Conservation (phyloP, 73 alveolate species). For the Paramecium biaurelia region DNA sequence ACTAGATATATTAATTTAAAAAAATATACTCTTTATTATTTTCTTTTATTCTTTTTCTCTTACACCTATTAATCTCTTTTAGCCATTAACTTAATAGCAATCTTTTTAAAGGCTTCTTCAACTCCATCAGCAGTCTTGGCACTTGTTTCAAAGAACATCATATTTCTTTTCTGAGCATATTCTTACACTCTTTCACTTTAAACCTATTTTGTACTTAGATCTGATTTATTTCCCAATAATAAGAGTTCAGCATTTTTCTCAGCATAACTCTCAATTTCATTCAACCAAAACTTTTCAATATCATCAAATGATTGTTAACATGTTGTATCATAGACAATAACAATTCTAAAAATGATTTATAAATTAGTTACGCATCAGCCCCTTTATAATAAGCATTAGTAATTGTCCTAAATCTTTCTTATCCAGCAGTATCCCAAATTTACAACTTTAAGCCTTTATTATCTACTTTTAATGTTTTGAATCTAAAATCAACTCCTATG, state of each 20-base stretch:
- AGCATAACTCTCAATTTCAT: constrained; percentile 59
- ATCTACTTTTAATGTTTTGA: constrained; percentile 71
- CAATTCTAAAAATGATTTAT: constrained; percentile 58
- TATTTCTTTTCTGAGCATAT: constrained; percentile 52
- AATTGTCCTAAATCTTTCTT: constrained; percentile 77
- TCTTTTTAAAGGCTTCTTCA: constrained; percentile 46
- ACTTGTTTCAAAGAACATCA: constrained; percentile 57
- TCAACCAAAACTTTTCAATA: constrained; percentile 63
- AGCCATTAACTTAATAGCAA: constrained; percentile 54
- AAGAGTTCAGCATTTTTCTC: constrained; percentile 55
- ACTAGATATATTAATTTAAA: neutral
- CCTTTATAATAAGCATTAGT: constrained; percentile 78
- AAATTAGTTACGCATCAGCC: constrained; percentile 67
- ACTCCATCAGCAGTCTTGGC: constrained; percentile 63
- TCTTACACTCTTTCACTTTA: constrained; percentile 47
- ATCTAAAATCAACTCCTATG: constrained; percentile 78
- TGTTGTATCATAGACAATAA: constrained; percentile 71
- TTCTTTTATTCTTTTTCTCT: constrained; percentile 17
- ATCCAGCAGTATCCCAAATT: constrained; percentile 87
- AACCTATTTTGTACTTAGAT: constrained; percentile 8
- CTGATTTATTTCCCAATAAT: constrained; percentile 58
- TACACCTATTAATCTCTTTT: constrained; percentile 20
- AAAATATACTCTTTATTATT: neutral
- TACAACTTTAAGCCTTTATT: constrained; percentile 68
- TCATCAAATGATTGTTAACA: constrained; percentile 44